These are phyloP conservation scores for Halenospora varia DNA, from an alignment of 495 filamentous ascomycete species.

Conservation along the genomic window DNA sequence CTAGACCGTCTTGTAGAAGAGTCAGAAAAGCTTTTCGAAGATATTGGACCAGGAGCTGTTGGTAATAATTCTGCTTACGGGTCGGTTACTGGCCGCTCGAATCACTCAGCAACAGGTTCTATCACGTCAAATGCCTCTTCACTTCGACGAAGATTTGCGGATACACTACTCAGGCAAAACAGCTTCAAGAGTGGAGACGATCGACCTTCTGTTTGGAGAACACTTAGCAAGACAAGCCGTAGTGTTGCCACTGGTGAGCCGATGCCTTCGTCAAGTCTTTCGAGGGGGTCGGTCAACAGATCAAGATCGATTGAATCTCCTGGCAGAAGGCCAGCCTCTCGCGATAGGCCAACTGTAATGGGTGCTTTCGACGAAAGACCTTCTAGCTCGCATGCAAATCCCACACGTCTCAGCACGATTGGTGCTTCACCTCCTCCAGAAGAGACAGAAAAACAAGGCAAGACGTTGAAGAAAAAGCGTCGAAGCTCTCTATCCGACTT, in stretches of 20 bases:
- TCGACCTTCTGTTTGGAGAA: conserved; percentile 79
- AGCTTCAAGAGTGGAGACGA: conserved; percentile 65
- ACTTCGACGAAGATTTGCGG: conserved; percentile 75
- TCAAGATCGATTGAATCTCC: conserved; percentile 75
- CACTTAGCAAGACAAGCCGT: conserved; percentile 76
- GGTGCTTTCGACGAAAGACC: conserved; percentile 58
- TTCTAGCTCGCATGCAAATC: conserved; percentile 39
- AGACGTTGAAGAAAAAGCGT: conserved; percentile 66
- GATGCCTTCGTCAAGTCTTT: conserved; percentile 48
- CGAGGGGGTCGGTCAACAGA: conserved; percentile 59
- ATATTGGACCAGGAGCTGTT: conserved; percentile 46
- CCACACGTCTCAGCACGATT: conserved; percentile 35
- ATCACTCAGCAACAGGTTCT: conserved; percentile 40
- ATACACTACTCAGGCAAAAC: conserved; percentile 69
- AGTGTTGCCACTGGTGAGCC: conserved; percentile 49
- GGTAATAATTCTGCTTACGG: conserved; percentile 35
- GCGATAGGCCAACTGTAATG: conserved; percentile 58
- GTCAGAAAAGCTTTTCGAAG: conserved; percentile 81
- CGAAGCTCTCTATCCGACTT: conserved; percentile 91
- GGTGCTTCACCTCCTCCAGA: conserved; percentile 39
- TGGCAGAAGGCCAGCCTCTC: conserved; percentile 57
- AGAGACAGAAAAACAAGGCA: conserved; percentile 33
- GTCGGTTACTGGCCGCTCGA: conserved; percentile 42
- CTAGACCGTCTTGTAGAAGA: conserved; percentile 92
- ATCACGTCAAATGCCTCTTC: conserved; percentile 71